Conservation (phyloP, 1,284 basidiomycete species). For the Xerocomus amazonicus region DNA sequence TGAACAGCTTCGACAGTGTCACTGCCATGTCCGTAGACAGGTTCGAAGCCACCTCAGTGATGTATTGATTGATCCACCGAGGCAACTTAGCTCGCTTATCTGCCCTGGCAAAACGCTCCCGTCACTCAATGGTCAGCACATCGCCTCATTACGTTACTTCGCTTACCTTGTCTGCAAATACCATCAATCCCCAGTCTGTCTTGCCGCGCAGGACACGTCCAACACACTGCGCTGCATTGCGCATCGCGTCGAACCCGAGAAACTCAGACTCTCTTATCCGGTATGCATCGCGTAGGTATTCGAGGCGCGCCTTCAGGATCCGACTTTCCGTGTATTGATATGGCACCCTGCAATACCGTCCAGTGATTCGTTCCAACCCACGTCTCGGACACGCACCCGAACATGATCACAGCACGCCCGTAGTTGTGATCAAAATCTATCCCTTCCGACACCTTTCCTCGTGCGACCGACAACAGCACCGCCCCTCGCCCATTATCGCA, state of each 20-base stretch:
- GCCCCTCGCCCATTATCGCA: constrained; percentile 99
- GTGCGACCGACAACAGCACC: constrained; percentile 93
- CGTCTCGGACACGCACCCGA: constrained; percentile 60
- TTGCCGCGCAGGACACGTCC: constrained; percentile 97
- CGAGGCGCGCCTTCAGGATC: constrained; percentile 94
- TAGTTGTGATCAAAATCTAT: constrained; percentile 99
- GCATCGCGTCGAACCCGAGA: constrained; percentile 98
- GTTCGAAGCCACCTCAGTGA: constrained; percentile 95
- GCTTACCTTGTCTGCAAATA: constrained; percentile 95
- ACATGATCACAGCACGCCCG: constrained; percentile 99
- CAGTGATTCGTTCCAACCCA: constrained; percentile 3
- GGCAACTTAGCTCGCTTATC: constrained; percentile 98
- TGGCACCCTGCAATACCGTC: constrained; percentile 63
- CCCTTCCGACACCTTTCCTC: constrained; percentile 99
- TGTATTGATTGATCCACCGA: constrained; percentile 99
- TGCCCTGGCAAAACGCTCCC: constrained; percentile 89
- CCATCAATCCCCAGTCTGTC: constrained; percentile 99
- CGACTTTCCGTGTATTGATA: constrained; percentile 99
- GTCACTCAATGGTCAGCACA: constrained; percentile 7
- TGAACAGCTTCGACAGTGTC: constrained; percentile 93
- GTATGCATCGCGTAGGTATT: constrained; percentile 98
- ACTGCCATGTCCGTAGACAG: constrained; percentile 99
- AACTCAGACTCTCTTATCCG: constrained; percentile 98
- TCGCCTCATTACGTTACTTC: neutral
- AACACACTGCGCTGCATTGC: constrained; percentile 98